Base-by-base conservation (phyloP, 176 grass and related monocot species). In the Paspalum vaginatum region DNA sequence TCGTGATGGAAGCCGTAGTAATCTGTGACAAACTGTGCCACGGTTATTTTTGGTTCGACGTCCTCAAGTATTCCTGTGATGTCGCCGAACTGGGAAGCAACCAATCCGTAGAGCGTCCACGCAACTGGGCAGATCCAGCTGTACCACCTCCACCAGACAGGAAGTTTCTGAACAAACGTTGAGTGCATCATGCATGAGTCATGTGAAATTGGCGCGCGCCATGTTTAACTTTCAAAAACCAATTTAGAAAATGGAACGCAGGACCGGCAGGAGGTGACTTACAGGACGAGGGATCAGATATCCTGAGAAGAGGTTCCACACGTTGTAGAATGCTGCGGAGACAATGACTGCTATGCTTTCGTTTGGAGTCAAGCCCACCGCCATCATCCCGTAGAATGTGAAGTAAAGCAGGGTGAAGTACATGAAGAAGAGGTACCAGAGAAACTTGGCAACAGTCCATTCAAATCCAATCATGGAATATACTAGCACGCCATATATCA, bases 351-450 rank as follows among this genome's bases (percentile, higher is more conserved):
- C 86, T 64, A 97, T 80, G 82, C 90, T 86, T 52, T 91, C 85
- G 49, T 94, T 91, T 18, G 94, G 91, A 4, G 87, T 97, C 78
- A 94, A 86, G 44, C 87, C 87, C 4, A 94, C 95, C 0, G 92
- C 89, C 95, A 92, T 94, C 95, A 98, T 98, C 8, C 92, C 95
- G 7, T 98, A 98, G 72, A 90, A 92, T 27, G 92, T 98, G 84
- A 91, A 94, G 79, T 97, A 97, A 10, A 91, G 75, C 55, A 97
- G 68, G 5, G 91, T 91, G 89, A 94, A 92, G 89, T 92, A 98
- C 92, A 94, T 98, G 87, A 98, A 98, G 88, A 94, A 98, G 16
- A 94, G 10, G 68, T 92, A 94, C 89, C 92, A 94, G 47, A 98
- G 87, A 89, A 97, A 97, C 82, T 94, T 97, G 44, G 74, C 84